Conservation (phyloP, 768 basidiomycete species). For the Mycena amicta region DNA sequence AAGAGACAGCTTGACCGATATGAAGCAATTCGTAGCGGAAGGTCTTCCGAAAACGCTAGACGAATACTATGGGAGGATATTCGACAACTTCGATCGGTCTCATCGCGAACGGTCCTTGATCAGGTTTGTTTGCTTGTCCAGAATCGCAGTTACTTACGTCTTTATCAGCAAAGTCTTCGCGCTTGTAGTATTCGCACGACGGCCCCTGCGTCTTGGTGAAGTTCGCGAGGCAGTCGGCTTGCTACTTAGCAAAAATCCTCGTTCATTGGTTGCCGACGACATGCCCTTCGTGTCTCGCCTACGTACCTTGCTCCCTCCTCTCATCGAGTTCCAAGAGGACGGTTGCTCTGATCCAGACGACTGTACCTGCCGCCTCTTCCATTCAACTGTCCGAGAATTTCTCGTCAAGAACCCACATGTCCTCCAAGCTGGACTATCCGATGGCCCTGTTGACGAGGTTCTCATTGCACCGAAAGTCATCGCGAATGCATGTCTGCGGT, state of each 20-base stretch:
- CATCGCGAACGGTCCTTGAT: conserved; percentile 13
- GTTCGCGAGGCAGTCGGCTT: conserved; percentile 28
- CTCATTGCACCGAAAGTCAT: conserved; percentile 21
- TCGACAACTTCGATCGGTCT: conserved; percentile 15
- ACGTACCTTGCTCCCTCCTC: conserved; percentile 18
- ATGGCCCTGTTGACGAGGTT: conserved; percentile 4
- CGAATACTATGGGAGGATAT: conserved; percentile 23
- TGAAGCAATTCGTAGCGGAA: conserved; percentile 21
- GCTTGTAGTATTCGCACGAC: conserved; percentile 29
- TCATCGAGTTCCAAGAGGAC: conserved; percentile 18
- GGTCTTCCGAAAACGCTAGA: conserved; percentile 20
- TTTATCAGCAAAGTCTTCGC: conserved; percentile 29
- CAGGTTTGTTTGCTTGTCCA: conserved; percentile 17
- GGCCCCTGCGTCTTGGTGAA: conserved; percentile 30
- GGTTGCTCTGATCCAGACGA: conserved; percentile 9
- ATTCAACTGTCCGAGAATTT: conserved; percentile 31
- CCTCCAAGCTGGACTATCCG: conserved; percentile 8
- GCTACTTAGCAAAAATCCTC: conserved; percentile 16
- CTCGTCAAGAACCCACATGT: conserved; percentile 21
- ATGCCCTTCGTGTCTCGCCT: conserved; percentile 16
- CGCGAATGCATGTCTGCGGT: conserved; percentile 29
- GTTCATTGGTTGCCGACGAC: conserved; percentile 1
- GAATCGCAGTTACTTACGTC: background rate
- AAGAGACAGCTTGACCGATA: conserved; percentile 14
- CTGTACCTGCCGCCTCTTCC: conserved; percentile 29